Conservation (phyloP, 2,329 filamentous ascomycete species). For the Aureobasidium lini region DNA sequence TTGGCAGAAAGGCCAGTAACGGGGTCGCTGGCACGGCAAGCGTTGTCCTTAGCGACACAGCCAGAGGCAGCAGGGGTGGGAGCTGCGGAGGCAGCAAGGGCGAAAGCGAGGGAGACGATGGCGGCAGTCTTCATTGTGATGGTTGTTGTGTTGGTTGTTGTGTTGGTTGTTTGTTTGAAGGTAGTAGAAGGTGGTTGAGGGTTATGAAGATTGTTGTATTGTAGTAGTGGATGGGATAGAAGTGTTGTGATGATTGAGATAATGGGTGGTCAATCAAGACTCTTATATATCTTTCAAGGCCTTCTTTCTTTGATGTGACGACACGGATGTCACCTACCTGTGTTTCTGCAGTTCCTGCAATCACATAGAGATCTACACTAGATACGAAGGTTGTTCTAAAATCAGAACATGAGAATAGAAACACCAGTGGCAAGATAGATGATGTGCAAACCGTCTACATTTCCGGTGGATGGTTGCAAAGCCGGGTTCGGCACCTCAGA, state of each 20-base stretch:
- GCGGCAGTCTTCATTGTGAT: slow-evolving; percentile 11
- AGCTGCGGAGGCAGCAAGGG: slow-evolving; percentile 12
- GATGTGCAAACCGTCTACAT: not conserved
- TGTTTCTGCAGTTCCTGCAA: not conserved
- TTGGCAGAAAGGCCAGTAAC: not conserved
- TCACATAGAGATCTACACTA: slow-evolving; percentile 6
- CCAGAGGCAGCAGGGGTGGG: not conserved
- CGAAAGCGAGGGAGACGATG: slow-evolving; percentile 1
- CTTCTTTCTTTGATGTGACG: not conserved
- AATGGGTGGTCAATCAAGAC: not conserved
- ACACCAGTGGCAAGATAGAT: not conserved
- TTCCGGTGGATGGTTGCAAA: not conserved
- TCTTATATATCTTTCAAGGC: slow-evolving; percentile 2
- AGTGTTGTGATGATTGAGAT: slow-evolving; percentile 9
- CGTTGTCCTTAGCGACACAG: not conserved
- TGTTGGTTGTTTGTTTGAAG: not conserved
- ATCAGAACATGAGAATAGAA: not conserved
- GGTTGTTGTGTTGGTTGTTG: not conserved
- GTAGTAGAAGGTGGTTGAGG: not conserved
- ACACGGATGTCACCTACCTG: not conserved
- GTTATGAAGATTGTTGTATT: not conserved
- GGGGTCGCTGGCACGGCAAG: not conserved
- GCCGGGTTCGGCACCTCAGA: not conserved
- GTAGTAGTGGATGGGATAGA: not conserved
- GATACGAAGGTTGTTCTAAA: slow-evolving; percentile 11